These are phyloP conservation scores for Coemansia sp. DNA, from an alignment of 371 early-diverging fungal genomes.

Conservation along the genomic window DNA sequence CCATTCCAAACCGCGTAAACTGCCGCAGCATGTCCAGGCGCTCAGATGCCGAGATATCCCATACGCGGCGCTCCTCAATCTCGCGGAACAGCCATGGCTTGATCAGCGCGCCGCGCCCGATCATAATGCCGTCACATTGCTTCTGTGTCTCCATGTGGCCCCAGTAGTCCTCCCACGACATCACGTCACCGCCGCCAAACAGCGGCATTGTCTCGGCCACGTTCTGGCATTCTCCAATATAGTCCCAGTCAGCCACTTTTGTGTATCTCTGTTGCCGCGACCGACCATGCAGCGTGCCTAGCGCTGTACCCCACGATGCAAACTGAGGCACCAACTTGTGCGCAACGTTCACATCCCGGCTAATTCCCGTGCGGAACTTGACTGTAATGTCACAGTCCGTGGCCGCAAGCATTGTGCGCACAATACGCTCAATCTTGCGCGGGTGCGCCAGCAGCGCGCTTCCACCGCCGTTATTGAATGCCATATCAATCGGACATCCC, in stretches of 20 bases:
- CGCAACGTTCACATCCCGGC: conserved; percentile 64
- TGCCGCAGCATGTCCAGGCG: conserved; percentile 85
- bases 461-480: conserved; percentile 81
- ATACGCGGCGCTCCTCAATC: conserved; percentile 79
- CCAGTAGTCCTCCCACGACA: conserved; percentile 84
- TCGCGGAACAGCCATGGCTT: conserved; percentile 98
- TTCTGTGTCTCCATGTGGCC: conserved; percentile 58
- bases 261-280: conserved; percentile 92
- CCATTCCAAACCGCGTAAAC: conserved; percentile 84
- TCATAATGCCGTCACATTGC: conserved; percentile 83
- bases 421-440: conserved; percentile 71
- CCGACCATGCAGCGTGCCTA: conserved; percentile 82
- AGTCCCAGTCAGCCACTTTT: conserved; percentile 88
- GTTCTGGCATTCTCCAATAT: conserved; percentile 65
- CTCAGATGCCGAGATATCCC: conserved; percentile 90
- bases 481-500: conserved; percentile 93
- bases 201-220: conserved; percentile 56
- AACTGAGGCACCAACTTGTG: conserved; percentile 72
- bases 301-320: conserved; percentile 61
- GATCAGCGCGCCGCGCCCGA: conserved; percentile 84
- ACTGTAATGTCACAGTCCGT: conserved; percentile 83
- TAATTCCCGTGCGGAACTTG: conserved; percentile 86
- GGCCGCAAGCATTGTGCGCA: conserved; percentile 65
- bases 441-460: conserved; percentile 73
- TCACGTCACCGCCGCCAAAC: conserved; percentile 84